Percentiles rank a stretch among this genome's conserved stretches.
These are phyloP conservation scores for Crepidotus variabilis DNA, from an alignment of 768 basidiomycete genomes.

Conservation along the genomic window DNA sequence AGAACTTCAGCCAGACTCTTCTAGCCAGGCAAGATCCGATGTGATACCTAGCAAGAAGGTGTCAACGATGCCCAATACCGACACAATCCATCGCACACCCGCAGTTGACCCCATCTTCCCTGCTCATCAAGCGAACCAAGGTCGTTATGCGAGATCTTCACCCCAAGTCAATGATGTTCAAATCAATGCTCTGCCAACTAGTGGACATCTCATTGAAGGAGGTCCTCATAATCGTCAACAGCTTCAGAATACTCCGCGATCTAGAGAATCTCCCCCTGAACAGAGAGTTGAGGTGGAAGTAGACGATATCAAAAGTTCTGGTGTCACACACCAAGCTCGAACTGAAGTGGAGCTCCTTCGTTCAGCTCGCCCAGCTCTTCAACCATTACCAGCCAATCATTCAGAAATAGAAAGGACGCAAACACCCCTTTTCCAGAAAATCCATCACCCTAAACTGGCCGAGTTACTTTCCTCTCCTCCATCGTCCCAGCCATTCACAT, in stretches of 20 bases:
- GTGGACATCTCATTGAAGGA: not conserved
- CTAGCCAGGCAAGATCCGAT: no score
- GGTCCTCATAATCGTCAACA: not conserved
- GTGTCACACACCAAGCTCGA: not conserved
- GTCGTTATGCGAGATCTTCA: not conserved
- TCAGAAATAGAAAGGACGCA: not conserved
- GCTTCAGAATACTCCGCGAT: not conserved
- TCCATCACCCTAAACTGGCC: slow-evolving; percentile 28
- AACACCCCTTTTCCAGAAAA: slow-evolving; percentile 13
- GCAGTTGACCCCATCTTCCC: not conserved
- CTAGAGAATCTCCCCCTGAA: not conserved
- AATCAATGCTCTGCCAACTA: not conserved
- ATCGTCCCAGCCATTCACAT: not conserved
- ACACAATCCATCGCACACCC: no score
- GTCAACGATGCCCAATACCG: not conserved
- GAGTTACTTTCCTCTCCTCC: slow-evolving; percentile 29
- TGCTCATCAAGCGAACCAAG: not conserved
- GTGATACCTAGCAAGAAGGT: not conserved
- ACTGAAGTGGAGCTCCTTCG: not conserved
- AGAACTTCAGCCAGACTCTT: no score
- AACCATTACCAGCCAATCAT: not conserved
- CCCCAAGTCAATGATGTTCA: not conserved
- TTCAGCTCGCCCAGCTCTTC: not conserved
- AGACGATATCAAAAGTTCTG: not conserved
- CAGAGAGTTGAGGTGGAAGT: not conserved